These are phyloP conservation scores for Beta macrorhiza DNA, from an alignment of 179 eudicot species.

Conservation along the genomic window DNA sequence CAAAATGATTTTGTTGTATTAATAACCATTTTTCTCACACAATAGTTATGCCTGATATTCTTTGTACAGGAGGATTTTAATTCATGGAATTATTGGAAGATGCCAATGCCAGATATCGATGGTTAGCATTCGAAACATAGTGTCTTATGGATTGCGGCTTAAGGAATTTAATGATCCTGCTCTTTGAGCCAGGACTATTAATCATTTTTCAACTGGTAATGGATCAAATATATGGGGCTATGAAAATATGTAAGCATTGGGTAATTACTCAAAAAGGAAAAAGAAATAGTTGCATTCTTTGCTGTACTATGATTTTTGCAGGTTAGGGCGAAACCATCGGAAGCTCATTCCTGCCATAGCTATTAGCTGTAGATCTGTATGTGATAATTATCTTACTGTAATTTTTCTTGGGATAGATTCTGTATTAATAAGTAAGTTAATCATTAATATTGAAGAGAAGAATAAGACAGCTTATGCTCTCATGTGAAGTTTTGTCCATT, in stretches of 20 bases:
- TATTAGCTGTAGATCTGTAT: conserved; percentile 16
- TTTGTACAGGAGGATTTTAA: conserved; percentile 81
- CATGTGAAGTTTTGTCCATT: too few relatives aligned
- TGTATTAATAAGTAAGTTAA: neutral
- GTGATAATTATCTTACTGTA: neutral
- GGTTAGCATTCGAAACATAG: conserved; percentile 4
- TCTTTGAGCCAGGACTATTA: neutral
- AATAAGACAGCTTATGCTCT: neutral
- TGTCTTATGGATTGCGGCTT: neutral
- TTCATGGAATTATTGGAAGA: conserved; percentile 90
- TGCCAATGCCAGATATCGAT: conserved; percentile 71
- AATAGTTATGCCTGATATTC: neutral
- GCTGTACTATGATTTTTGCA: conserved; percentile 9
- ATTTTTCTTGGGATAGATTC: neutral
- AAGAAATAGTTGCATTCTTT: conserved; percentile 17
- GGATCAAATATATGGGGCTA: neutral
- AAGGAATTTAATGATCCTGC: neutral
- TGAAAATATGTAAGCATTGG: conserved; percentile 1
- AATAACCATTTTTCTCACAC: neutral
- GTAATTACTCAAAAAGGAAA: neutral
- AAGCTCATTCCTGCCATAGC: neutral
- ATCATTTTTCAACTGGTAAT: neutral
- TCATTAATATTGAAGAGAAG: neutral
- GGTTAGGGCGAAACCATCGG: conserved; percentile 1
- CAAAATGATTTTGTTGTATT: neutral